Evolutionary conservation across 208 protist genomes (phyloP).

Genomic region (Balamuthia mandrillaris): DNA sequence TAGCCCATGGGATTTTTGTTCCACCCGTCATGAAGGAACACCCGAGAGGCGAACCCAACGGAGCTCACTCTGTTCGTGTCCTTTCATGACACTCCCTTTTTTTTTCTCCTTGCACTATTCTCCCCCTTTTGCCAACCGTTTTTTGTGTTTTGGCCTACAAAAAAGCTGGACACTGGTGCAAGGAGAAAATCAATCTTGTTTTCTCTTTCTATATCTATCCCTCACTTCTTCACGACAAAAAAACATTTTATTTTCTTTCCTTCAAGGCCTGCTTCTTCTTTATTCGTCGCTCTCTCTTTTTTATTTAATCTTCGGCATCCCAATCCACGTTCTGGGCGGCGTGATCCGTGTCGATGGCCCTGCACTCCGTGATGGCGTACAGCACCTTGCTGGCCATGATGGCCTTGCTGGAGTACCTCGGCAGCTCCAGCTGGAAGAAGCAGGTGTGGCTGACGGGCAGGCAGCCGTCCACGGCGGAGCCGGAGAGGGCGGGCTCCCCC

Average conservation of each 20-base stretch:
- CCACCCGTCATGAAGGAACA: constrained; percentile 21
- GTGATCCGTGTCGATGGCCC: constrained; percentile 46
- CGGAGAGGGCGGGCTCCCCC: too few relatives aligned
- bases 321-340: constrained; percentile 2
- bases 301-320: constrained; percentile 31
- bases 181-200: too few relatives aligned
- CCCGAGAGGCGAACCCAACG: constrained; percentile 27
- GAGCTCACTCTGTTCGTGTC: constrained; percentile 36
- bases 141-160: too few relatives aligned
- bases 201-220: too few relatives aligned
- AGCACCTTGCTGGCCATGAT: constrained; percentile 50
- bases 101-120: too few relatives aligned
- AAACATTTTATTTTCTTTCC: too few relatives aligned
- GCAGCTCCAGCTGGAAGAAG: constrained; percentile 65
- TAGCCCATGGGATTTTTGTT: neutral
- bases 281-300: too few relatives aligned
- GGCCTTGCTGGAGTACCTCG: constrained; percentile 38
- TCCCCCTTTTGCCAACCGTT: too few relatives aligned
- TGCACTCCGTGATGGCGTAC: constrained; percentile 53
- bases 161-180: too few relatives aligned
- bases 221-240: too few relatives aligned
- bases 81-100: constrained; percentile 10
- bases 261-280: too few relatives aligned
- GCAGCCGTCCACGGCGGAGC: neutral
- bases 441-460: constrained; percentile 62